phyloP scores from a whole-genome alignment of 2,329 filamentous ascomycete genomes.

The Trichoderma atrobrunneum region DNA sequence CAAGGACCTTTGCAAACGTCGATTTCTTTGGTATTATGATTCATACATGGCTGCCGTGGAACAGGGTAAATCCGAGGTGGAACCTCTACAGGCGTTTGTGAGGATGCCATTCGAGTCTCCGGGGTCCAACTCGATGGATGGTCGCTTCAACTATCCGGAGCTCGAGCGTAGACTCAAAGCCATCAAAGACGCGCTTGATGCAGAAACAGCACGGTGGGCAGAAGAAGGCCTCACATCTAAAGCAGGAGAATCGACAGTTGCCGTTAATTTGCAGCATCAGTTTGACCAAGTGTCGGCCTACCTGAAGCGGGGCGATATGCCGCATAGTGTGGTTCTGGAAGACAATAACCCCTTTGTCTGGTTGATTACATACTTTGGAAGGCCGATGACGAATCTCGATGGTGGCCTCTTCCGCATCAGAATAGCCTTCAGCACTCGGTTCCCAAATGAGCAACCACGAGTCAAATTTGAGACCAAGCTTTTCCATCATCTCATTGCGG shows the following conservation, averaged over 20 bases:
- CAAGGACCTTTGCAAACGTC: conserved; percentile 82
- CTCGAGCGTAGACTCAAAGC: conserved; percentile 66
- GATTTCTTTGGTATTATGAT: conserved; percentile 95
- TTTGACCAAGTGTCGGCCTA: conserved; percentile 76
- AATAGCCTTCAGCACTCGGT: conserved; percentile 76
- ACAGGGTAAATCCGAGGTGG: conserved; percentile 61
- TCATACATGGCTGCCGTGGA: conserved; percentile 73
- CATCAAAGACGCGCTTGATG: conserved; percentile 68
- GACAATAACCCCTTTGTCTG: conserved; percentile 87
- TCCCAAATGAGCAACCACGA: conserved; percentile 84
- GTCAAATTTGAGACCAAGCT: conserved; percentile 76
- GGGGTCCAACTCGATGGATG: conserved; percentile 77
- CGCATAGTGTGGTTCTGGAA: conserved; percentile 73
- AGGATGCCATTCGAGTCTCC: conserved; percentile 79
- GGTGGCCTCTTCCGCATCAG: conserved; percentile 84
- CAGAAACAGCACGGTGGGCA: conserved; percentile 71
- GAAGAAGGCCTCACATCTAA: conserved; percentile 62
- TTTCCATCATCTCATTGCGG: conserved; percentile 84
- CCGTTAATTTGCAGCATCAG: conserved; percentile 78
- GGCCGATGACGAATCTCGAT: conserved; percentile 89
- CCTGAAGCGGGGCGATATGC: conserved; percentile 68
- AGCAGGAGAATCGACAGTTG: conserved; percentile 67
- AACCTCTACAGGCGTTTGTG: conserved; percentile 63
- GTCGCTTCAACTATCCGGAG: conserved; percentile 75
- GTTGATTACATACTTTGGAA: conserved; percentile 84